Percentiles rank a stretch among this genome's conserved stretches.
Evolutionary conservation across 2,329 filamentous ascomycete species (phyloP).

Genomic region (Apiospora arundinis): DNA sequence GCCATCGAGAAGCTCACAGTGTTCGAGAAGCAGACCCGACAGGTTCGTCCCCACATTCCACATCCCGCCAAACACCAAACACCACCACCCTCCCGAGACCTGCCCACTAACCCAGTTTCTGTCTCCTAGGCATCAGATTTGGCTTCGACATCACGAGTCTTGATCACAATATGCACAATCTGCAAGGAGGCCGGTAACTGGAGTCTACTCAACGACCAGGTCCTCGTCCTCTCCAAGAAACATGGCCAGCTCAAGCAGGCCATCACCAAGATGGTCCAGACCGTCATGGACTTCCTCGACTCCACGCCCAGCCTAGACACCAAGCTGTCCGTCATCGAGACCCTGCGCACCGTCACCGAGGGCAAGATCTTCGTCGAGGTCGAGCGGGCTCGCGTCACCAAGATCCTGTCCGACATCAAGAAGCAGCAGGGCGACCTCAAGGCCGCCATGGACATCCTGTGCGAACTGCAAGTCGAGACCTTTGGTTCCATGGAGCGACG

Average conservation of each 20-base stretch:
- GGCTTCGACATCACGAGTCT: constrained; percentile 87
- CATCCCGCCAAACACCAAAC: constrained; percentile 24
- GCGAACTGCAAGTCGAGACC: constrained; percentile 97
- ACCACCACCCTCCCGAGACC: not conserved
- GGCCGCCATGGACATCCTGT: constrained; percentile 89
- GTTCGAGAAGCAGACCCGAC: constrained; percentile 96
- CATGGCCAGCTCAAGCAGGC: constrained; percentile 99
- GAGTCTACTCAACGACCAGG: constrained; percentile 95
- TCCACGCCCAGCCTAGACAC: constrained; percentile 83
- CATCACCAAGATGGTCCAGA: constrained; percentile 98
- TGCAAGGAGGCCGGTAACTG: constrained; percentile 94
- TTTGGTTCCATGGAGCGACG: constrained; percentile 97
- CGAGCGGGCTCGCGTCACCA: constrained; percentile 92
- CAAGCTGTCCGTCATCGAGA: constrained; percentile 94
- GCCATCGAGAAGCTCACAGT: constrained; percentile 92
- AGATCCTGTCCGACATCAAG: constrained; percentile 96
- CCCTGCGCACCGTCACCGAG: constrained; percentile 93
- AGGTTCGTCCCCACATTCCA: constrained; percentile 61
- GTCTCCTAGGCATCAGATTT: constrained; percentile 84
- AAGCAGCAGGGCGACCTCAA: constrained; percentile 92
- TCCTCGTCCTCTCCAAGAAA: constrained; percentile 96
- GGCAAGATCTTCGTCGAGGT: constrained; percentile 99
- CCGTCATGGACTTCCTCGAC: constrained; percentile 90
- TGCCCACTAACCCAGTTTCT: constrained; percentile 27
- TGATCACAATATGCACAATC: constrained; percentile 89